Conservation (phyloP, 1,139 yeast species). For the Starmera stellimalicola region DNA sequence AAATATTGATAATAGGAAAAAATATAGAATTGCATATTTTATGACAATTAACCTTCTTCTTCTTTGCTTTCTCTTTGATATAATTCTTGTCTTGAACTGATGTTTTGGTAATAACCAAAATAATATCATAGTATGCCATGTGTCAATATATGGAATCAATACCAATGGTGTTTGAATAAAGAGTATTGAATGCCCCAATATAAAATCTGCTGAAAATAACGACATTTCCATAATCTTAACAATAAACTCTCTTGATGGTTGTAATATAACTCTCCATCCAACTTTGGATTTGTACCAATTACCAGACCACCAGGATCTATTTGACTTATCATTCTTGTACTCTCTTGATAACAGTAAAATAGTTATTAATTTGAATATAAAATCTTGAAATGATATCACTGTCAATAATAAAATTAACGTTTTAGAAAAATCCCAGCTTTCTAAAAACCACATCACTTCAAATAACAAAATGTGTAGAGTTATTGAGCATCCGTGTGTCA, state of each 20-base stretch:
- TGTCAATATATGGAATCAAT: constrained; percentile 61
- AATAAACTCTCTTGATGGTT: constrained; percentile 58
- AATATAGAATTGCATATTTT: constrained; percentile 33
- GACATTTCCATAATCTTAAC: constrained; percentile 65
- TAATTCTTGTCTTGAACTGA: constrained; percentile 35
- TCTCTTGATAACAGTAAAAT: constrained; percentile 50
- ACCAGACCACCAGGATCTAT: constrained; percentile 85
- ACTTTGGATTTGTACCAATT: constrained; percentile 55
- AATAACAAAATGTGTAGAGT: constrained; percentile 43
- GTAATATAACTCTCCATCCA: constrained; percentile 50
- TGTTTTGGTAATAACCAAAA: constrained; percentile 71
- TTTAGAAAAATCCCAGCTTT: constrained; percentile 52
- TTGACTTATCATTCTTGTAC: constrained; percentile 42
- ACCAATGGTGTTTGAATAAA: constrained; percentile 53
- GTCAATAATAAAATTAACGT: constrained; percentile 50
- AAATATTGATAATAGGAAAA: constrained; percentile 30
- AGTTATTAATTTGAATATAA: constrained; percentile 38
- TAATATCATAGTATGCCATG: constrained; percentile 70
- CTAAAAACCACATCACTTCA: constrained; percentile 53
- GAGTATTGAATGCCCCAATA: constrained; percentile 55
- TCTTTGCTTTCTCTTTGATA: constrained; percentile 26
- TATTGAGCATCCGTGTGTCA: constrained; percentile 45
- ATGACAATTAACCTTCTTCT: constrained; percentile 29
- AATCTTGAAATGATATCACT: constrained; percentile 44
- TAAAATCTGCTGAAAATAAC: constrained; percentile 62